These are phyloP conservation scores for Excoecaria cochinchinensis DNA, from an alignment of 345 rosid genomes.

Conservation along the genomic window DNA sequence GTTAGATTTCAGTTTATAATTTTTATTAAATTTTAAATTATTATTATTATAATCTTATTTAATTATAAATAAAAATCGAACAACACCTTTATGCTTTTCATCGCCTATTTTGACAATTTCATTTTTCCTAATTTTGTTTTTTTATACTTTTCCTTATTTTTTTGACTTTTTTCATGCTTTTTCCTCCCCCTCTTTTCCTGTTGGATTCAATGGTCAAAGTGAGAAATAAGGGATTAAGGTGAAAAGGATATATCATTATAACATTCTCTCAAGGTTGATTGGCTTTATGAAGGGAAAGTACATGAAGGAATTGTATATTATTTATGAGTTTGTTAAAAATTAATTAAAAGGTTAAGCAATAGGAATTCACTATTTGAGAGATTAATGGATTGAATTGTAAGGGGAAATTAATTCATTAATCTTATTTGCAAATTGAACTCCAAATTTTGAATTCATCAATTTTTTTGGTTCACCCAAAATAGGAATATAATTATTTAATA, in stretches of 20 bases:
- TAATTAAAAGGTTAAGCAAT: too few species aligned
- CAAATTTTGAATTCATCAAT: too few species aligned
- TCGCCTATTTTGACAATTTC: constrained; percentile 14
- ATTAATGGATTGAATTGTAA: too few species aligned
- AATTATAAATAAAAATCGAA: too few species aligned
- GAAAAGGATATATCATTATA: constrained; percentile 7
- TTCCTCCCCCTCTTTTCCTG: constrained; percentile 14
- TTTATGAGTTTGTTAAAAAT: not conserved
- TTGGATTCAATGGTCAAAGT: constrained; percentile 35
- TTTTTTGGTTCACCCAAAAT: too few species aligned
- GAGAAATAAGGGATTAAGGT: constrained; percentile 7
- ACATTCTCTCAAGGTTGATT: constrained; percentile 8
- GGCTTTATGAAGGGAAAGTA: not conserved
- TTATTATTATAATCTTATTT: too few species aligned
- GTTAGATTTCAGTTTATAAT: not conserved
- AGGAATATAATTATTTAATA: too few species aligned
- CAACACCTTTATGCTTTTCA: not conserved
- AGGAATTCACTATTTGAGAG: not conserved
- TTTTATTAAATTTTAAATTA: too few species aligned
- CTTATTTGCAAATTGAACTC: too few species aligned
- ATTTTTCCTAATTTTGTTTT: not conserved
- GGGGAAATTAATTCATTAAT: too few species aligned
- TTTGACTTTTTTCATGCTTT: constrained; percentile 20
- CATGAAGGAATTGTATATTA: not conserved
- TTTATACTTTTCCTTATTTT: constrained; percentile 12